phyloP scores from a whole-genome alignment of 1,284 basidiomycete genomes.

The Cryptococcus floricola region DNA sequence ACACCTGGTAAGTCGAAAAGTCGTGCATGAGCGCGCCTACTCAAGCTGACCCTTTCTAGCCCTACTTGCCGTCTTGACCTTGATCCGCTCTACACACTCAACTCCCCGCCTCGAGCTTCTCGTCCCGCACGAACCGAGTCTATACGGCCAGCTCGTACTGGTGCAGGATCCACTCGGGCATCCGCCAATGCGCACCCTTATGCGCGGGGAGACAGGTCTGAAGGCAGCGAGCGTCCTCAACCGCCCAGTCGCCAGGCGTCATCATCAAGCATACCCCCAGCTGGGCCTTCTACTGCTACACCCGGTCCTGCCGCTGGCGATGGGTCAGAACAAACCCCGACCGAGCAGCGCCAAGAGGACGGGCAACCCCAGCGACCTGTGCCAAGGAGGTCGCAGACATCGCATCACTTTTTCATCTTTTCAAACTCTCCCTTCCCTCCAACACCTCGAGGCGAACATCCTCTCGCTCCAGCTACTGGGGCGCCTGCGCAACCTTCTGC shows the following conservation, averaged over 20 bases:
- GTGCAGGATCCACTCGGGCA: constrained; percentile 3
- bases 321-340: not conserved
- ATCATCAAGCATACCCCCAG: not conserved
- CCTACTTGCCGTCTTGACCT: constrained; percentile 48
- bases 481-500: no score
- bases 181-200: constrained; percentile 22
- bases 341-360: no score
- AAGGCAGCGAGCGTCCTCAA: not conserved
- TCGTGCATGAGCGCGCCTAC: not conserved
- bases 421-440: no score
- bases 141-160: constrained; percentile 17
- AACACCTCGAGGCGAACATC: no score
- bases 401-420: no score
- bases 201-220: constrained; percentile 1
- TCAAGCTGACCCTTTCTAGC: constrained; percentile 16
- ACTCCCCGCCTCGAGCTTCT: constrained; percentile 15
- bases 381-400: no score
- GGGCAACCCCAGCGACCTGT: no score
- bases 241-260: not conserved
- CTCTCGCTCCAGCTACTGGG: no score
- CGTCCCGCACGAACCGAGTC: constrained; percentile 25
- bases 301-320: not conserved
- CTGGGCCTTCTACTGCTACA: not conserved
- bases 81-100: constrained; percentile 43
- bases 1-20: constrained; percentile 41